Conservation (phyloP, 192 early-diverging fungal genomes). For the Allomyces arbusculus region DNA sequence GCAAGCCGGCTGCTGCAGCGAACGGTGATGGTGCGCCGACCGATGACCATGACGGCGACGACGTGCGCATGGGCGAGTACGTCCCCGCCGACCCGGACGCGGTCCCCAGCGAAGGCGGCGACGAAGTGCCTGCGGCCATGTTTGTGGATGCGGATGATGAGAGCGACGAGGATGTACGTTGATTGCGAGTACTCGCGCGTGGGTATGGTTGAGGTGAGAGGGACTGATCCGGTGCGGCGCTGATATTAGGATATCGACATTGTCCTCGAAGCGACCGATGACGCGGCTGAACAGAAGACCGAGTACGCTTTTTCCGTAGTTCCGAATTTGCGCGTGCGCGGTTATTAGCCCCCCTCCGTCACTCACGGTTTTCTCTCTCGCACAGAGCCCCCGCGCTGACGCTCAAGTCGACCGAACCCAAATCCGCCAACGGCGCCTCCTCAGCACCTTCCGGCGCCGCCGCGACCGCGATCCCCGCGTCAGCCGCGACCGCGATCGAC, state of each 20-base stretch:
- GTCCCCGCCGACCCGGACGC: too few relatives aligned
- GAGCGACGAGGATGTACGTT: background rate
- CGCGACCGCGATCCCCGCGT: background rate
- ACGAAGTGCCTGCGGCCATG: too few relatives aligned
- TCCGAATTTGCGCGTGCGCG: too few relatives aligned
- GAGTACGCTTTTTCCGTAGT: too few relatives aligned
- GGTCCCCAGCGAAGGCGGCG: too few relatives aligned
- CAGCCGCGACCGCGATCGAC: background rate
- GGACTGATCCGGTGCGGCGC: background rate
- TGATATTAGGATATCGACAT: background rate
- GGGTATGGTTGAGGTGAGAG: too few relatives aligned
- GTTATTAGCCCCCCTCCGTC: background rate
- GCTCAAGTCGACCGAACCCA: too few relatives aligned
- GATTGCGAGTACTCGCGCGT: background rate
- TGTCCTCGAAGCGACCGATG: background rate
- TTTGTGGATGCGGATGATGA: background rate
- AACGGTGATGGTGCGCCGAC: background rate
- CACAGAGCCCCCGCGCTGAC: background rate
- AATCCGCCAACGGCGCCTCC: background rate
- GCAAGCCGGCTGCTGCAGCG: background rate
- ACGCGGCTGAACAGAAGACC: background rate
- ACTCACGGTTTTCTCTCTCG: background rate
- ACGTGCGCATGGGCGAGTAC: too few relatives aligned
- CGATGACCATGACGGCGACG: background rate
- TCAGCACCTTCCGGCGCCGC: background rate